These are phyloP conservation scores for Chaetoceros muelleri DNA, from an alignment of 108 stramenopile species.

Conservation along the genomic window DNA sequence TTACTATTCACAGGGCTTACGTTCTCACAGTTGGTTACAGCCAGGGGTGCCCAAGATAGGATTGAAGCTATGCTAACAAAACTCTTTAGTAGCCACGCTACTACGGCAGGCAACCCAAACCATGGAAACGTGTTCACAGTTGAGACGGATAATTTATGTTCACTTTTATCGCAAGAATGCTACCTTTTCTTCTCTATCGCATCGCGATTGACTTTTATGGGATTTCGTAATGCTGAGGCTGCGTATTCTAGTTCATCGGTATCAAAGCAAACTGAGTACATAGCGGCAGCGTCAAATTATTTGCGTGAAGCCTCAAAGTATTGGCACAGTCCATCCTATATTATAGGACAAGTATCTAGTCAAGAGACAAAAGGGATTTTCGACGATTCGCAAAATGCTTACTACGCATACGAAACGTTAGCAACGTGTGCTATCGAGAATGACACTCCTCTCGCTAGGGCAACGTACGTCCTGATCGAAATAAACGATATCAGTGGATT, in stretches of 20 bases:
- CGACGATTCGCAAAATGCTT: too few relatives aligned
- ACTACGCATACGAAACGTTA: slow-evolving; percentile 23
- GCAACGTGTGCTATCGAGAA: slow-evolving; percentile 40
- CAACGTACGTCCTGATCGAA: slow-evolving; percentile 49
- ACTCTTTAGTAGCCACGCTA: slow-evolving; percentile 46
- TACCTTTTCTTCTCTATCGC: slow-evolving; percentile 84
- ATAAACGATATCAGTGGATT: slow-evolving; percentile 48
- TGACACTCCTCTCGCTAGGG: slow-evolving; percentile 68
- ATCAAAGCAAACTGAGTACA: slow-evolving; percentile 25
- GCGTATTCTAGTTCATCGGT: slow-evolving; percentile 30
- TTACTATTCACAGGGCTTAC: too few relatives aligned
- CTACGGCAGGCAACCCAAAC: slow-evolving; percentile 6
- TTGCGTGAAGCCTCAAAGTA: slow-evolving; percentile 59
- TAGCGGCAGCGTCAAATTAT: slow-evolving; percentile 32
- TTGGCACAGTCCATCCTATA: slow-evolving; percentile 60
- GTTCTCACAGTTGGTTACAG: slow-evolving; percentile 50
- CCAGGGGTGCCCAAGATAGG: slow-evolving; percentile 57
- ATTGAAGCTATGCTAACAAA: slow-evolving; percentile 63
- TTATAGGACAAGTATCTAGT: slow-evolving; percentile 49
- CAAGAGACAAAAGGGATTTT: slow-evolving; percentile 22
- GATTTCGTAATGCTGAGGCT: slow-evolving; percentile 59
- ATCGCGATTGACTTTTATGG: slow-evolving; percentile 64
- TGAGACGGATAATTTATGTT: slow-evolving; percentile 53
- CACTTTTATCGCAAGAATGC: slow-evolving; percentile 51
- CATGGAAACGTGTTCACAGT: slow-evolving; percentile 21